Percentiles rank a stretch among this genome's conserved stretches.
Conservation (phyloP, 1,284 basidiomycete species). For the Rhodotorula sp. region DNA sequence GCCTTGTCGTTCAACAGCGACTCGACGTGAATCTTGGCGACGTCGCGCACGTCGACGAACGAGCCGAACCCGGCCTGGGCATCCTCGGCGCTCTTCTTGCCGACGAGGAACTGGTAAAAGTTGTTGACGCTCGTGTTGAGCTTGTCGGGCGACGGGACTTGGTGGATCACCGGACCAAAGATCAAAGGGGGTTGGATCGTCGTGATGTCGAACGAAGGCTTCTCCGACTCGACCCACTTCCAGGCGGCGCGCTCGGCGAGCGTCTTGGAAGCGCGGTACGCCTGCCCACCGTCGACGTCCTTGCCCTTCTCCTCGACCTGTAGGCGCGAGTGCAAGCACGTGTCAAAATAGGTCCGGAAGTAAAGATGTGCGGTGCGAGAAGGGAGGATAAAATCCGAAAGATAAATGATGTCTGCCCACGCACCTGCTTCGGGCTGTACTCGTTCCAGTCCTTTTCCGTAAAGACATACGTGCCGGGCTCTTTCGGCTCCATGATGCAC, state of each 20-base stretch:
- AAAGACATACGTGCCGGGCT: constrained; percentile 34
- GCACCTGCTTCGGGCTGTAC: constrained; percentile 21
- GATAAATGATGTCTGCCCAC: no score
- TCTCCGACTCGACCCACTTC: constrained; percentile 40
- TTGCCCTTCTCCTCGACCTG: constrained; percentile 43
- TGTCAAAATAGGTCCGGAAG: no score
- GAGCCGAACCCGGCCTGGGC: constrained; percentile 41
- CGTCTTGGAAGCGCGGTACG: constrained; percentile 39
- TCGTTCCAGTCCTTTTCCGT: constrained; percentile 45
- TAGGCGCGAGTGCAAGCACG: no score
- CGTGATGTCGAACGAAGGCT: constrained; percentile 33
- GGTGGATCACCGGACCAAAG: constrained; percentile 39
- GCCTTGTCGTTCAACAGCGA: constrained; percentile 46
- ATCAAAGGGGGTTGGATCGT: constrained; percentile 38
- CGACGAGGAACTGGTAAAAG: constrained; percentile 40
- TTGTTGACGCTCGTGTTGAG: constrained; percentile 42
- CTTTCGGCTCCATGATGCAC: constrained; percentile 31
- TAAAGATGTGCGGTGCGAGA: no score
- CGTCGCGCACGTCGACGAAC: constrained; percentile 51
- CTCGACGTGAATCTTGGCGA: constrained; percentile 49
- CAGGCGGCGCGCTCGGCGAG: constrained; percentile 45
- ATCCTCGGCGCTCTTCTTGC: constrained; percentile 30
- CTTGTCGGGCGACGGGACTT: constrained; percentile 31
- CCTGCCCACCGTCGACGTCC: constrained; percentile 28
- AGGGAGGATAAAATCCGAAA: no score